Conservation (phyloP, 495 filamentous ascomycete genomes). For the Terfezia boudieri region DNA sequence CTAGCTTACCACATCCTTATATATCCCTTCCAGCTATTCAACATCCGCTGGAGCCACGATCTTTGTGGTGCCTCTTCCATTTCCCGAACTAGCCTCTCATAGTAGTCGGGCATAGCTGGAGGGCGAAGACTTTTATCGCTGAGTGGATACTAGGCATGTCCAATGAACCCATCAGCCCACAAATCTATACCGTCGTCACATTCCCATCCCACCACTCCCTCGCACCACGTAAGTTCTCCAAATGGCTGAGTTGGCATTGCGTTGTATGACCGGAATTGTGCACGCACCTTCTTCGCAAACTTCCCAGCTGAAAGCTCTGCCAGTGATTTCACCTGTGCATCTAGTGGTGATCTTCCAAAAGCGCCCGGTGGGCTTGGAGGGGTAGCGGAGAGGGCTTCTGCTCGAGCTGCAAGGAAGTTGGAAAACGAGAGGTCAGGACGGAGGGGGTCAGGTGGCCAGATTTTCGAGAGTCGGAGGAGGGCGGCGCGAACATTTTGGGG, state of each 20-base stretch:
- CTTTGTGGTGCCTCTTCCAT: slow-evolving; percentile 10
- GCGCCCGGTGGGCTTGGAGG: no score
- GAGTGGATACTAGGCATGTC: slow-evolving; percentile 12
- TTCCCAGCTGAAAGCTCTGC: no score
- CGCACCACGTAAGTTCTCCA: not conserved
- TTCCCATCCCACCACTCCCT: not conserved
- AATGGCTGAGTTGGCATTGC: no score
- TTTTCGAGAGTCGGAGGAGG: not conserved
- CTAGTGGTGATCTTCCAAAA: no score
- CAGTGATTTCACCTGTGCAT: no score
- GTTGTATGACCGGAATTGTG: no score
- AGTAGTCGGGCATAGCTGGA: slow-evolving; percentile 15
- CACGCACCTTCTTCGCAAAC: no score
- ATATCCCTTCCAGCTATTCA: slow-evolving; percentile 18
- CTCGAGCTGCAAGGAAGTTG: not conserved
- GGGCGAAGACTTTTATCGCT: slow-evolving; percentile 11
- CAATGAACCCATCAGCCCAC: not conserved
- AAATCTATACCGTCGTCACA: not conserved
- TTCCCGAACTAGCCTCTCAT: slow-evolving; percentile 13
- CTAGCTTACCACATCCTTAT: slow-evolving; percentile 7
- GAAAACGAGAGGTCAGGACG: slow-evolving; percentile 11
- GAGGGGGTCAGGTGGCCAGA: slow-evolving; percentile 16
- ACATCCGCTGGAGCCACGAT: slow-evolving; percentile 11
- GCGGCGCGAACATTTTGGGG: not conserved
- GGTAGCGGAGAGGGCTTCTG: not conserved